Evolutionary conservation across 176 grass and related monocot genomes (phyloP).

Genomic region (Raddia distichophylla): DNA sequence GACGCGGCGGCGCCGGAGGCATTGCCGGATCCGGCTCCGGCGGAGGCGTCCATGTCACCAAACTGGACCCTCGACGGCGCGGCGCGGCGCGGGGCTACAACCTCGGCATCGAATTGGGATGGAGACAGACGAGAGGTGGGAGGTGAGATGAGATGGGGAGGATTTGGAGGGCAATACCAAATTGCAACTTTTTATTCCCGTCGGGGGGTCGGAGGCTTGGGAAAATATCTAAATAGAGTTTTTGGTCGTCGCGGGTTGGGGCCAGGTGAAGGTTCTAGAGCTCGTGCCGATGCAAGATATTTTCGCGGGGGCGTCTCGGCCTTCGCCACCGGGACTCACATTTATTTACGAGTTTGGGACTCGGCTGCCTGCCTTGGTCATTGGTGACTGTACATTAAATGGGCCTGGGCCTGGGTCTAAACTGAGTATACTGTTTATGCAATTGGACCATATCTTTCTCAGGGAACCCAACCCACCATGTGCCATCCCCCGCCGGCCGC

Average conservation of each 20-base stretch:
- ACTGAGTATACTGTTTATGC: background rate
- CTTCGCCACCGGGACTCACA: background rate
- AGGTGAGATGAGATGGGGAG: background rate
- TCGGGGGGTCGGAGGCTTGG: constrained; percentile 17
- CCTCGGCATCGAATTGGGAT: constrained; percentile 39
- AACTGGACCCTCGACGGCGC: background rate
- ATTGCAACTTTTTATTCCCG: constrained; percentile 28
- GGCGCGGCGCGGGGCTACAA: constrained; percentile 17
- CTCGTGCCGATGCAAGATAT: constrained; percentile 62
- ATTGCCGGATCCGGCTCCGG: constrained; percentile 67
- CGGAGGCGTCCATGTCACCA: constrained; percentile 58
- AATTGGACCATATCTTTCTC: no score
- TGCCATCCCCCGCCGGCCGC: no score
- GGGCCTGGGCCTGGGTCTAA: background rate
- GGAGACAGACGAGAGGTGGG: background rate
- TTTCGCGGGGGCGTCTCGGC: constrained; percentile 21
- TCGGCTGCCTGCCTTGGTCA: background rate
- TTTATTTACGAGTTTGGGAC: constrained; percentile 54
- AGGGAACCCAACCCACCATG: no score
- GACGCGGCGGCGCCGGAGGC: constrained; percentile 61
- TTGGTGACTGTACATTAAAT: background rate
- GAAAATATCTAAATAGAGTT: constrained; percentile 42
- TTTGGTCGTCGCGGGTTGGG: constrained; percentile 45
- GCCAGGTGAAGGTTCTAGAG: constrained; percentile 89
- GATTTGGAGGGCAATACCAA: constrained; percentile 20